Base-by-base conservation (phyloP, 768 basidiomycete genomes). In the Suillus cothurnatus region DNA sequence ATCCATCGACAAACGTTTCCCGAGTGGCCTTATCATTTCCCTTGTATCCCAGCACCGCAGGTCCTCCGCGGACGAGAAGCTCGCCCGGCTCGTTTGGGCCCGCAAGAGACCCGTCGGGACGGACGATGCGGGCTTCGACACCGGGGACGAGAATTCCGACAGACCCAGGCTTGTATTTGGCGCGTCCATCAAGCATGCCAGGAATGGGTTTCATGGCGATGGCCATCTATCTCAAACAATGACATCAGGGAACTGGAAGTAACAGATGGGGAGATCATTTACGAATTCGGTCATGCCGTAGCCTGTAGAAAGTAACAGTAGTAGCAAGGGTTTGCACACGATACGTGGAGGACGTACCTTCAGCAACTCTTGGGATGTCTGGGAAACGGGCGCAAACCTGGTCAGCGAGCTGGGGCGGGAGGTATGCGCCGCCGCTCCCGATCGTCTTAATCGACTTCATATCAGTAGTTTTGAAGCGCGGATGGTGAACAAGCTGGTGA, bases 281-380 rank as follows among this genome's bases (percentile, higher is more conserved):
- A 87, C 86, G 36, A 71, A 71, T 79, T 89, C 87, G 0, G 86
- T 86, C 80, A 88, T 81, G 17, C 88, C 89, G 65, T 87, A 90
- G 0, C 87, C 88, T 86, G 61, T 34, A 23, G 55, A 62, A 50
- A 21, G 7, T 64, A 36, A 23, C 31, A 36, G 49, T 41, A 67
- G 17, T 49, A 26, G 32, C 28, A 34, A 4, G 14, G 19, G 11
- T 19, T n/a, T 7, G 9, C 52, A 7, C 15, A 61, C 21, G 14
- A 59, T 6, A 31, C n/a, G n/a, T 23, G 17, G 26, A 31, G 32
- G 50, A 65, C 74, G 50, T 38, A 86, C 86, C 86, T 78, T 87
- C 81, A 0, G 65, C 45, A 31, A 83, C 71, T 0, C 67, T 64
- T 0, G 72, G 70, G 2, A 75, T 70, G 45, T 68, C 67, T 0